phyloP scores from a whole-genome alignment of 2,329 filamentous ascomycete genomes.

The Mariannaea elegans region DNA sequence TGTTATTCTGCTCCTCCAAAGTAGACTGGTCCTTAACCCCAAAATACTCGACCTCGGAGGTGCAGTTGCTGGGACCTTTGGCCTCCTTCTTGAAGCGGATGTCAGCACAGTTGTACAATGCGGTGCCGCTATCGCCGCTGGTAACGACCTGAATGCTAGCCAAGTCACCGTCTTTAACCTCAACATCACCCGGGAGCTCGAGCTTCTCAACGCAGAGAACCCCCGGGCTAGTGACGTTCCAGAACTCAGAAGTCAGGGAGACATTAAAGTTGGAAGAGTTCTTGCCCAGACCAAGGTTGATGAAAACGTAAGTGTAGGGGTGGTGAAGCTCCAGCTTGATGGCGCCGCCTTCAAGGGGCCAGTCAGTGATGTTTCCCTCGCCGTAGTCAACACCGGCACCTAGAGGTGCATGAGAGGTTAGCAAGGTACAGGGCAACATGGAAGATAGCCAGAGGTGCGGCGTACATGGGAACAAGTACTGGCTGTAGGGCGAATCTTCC shows the following conservation, averaged over 20 bases:
- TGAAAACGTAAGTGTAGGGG: conserved; percentile 60
- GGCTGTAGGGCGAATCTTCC: conserved; percentile 52
- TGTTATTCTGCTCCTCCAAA: conserved; percentile 24
- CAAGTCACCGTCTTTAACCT: conserved; percentile 66
- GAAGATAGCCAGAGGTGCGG: background rate
- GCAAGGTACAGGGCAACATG: background rate
- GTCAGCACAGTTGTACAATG: conserved; percentile 81
- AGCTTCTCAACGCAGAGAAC: conserved; percentile 73
- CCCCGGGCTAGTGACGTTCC: conserved; percentile 67
- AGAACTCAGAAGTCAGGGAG: conserved; percentile 67
- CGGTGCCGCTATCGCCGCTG: conserved; percentile 63
- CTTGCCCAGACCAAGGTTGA: conserved; percentile 61
- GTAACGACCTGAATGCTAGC: conserved; percentile 77
- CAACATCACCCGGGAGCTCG: conserved; percentile 56
- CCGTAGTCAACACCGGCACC: conserved; percentile 59
- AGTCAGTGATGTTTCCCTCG: conserved; percentile 59
- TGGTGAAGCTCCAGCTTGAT: conserved; percentile 61
- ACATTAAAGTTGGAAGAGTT: conserved; percentile 73
- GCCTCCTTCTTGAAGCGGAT: conserved; percentile 69
- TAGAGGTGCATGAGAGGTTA: conserved; percentile 34
- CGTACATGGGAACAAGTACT: conserved; percentile 63
- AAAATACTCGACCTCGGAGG: conserved; percentile 54
- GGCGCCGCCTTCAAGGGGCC: conserved; percentile 60
- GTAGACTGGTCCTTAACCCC: conserved; percentile 43
- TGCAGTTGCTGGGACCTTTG: conserved; percentile 51